A percentile compares a stretch with the other conserved stretches of the same genome.
These are phyloP conservation scores for Stachybotrys chartarum DNA, from an alignment of 2,329 filamentous ascomycete genomes.

Conservation along the genomic window DNA sequence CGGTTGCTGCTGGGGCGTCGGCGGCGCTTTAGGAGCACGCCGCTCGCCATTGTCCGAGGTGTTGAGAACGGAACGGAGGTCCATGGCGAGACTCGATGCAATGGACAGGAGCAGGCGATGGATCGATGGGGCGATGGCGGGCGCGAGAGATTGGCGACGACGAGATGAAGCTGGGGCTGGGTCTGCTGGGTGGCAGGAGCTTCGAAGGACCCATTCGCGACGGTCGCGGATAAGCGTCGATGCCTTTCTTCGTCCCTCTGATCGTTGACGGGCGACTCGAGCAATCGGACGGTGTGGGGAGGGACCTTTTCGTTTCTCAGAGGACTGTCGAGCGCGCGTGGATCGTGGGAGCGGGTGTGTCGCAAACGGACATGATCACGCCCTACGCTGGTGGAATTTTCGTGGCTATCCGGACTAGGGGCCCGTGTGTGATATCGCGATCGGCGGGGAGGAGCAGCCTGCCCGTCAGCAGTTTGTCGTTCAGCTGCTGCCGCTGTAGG, in stretches of 20 bases:
- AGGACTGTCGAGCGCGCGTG: slow-evolving; percentile 1
- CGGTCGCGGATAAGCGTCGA: neutral
- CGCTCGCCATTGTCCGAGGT: slow-evolving; percentile 38
- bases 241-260: neutral
- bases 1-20: slow-evolving; percentile 21
- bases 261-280: neutral
- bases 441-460: neutral
- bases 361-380: slow-evolving; percentile 7
- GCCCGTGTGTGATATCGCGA: slow-evolving; percentile 6
- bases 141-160: neutral
- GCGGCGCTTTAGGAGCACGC: slow-evolving; percentile 19
- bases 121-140: neutral
- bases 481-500: neutral
- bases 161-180: neutral
- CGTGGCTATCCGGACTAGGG: neutral
- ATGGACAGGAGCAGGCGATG: neutral
- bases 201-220: neutral
- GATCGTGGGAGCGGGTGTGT: slow-evolving; percentile 7
- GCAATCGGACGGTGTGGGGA: neutral
- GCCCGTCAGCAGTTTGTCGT: neutral
- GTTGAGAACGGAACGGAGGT: slow-evolving; percentile 49
- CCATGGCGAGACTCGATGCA: slow-evolving; percentile 27
- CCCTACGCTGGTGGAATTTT: neutral
- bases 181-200: neutral
- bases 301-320: neutral